Evolutionary conservation across 2,329 filamentous ascomycete genomes (phyloP).

Genomic region (Aspergillus vadensis): DNA sequence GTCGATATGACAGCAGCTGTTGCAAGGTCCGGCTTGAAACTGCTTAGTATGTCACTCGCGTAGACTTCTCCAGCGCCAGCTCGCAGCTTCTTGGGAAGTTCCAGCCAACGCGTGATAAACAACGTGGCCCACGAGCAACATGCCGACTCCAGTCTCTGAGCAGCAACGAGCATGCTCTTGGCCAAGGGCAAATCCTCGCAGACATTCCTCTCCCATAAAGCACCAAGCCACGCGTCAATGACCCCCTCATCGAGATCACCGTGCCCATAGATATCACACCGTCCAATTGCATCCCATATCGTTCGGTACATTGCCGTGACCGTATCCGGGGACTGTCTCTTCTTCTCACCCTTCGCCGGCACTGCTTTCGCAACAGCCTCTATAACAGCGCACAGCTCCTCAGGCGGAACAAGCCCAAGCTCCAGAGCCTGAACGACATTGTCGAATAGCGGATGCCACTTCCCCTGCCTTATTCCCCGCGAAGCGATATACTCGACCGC

Average conservation of each 20-base stretch:
- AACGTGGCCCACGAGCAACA: slow-evolving; percentile 26
- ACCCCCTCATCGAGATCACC: slow-evolving; percentile 34
- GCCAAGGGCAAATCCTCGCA: slow-evolving; percentile 26
- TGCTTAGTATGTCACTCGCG: slow-evolving; percentile 24
- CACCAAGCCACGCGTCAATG: slow-evolving; percentile 35
- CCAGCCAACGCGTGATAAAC: slow-evolving; percentile 33
- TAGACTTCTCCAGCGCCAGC: slow-evolving; percentile 15
- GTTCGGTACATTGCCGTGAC: slow-evolving; percentile 27
- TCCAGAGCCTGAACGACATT: slow-evolving; percentile 34
- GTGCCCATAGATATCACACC: slow-evolving; percentile 37
- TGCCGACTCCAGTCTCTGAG: slow-evolving; percentile 21
- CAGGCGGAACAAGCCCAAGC: slow-evolving; percentile 36
- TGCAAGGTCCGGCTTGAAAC: slow-evolving; percentile 28
- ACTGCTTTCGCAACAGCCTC: slow-evolving; percentile 27
- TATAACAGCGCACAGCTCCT: slow-evolving; percentile 38
- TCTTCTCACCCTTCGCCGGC: slow-evolving; percentile 9
- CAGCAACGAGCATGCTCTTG: slow-evolving; percentile 34
- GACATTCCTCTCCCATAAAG: slow-evolving; percentile 24
- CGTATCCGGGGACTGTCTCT: neutral
- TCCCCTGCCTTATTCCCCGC: slow-evolving; percentile 19
- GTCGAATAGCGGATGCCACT: slow-evolving; percentile 27
- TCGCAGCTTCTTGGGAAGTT: slow-evolving; percentile 13
- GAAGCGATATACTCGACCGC: slow-evolving; percentile 30
- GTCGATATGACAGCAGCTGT: slow-evolving; percentile 33
- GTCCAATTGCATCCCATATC: slow-evolving; percentile 43